These are phyloP conservation scores for Coelastrella sp. DNA, from an alignment of 139 green algal genomes.

Conservation along the genomic window DNA sequence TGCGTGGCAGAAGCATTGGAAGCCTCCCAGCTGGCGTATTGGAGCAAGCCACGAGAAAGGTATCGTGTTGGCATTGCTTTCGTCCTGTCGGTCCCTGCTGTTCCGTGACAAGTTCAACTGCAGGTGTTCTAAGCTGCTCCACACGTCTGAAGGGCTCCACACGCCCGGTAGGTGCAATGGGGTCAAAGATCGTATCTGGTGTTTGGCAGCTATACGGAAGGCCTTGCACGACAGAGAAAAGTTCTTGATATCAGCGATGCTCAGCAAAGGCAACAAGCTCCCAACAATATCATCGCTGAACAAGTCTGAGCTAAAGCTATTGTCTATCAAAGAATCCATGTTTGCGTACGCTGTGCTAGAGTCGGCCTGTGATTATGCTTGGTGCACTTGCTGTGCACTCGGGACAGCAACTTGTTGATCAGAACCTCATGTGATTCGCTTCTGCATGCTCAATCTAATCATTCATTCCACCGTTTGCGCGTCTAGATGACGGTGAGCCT, in stretches of 20 bases:
- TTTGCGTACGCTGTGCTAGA: no score
- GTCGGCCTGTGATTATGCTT: no score
- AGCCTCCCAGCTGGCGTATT: background rate
- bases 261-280: constrained; percentile 7
- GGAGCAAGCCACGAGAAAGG: background rate
- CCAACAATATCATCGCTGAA: constrained; percentile 9
- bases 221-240: background rate
- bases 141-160: background rate
- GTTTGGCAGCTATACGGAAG: background rate
- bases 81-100: background rate
- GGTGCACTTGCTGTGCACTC: no score
- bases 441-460: no score
- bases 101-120: background rate
- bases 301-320: background rate
- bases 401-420: no score
- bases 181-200: background rate
- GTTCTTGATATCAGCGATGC: background rate
- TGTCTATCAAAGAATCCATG: no score
- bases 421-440: no score
- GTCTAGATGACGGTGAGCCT: no score
- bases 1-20: background rate
- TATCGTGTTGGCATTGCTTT: background rate
- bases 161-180: background rate
- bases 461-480: no score
- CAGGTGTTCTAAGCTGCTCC: background rate